These are phyloP conservation scores for Yamadazyma aaseri DNA, from an alignment of 1,139 yeast species.

Conservation along the genomic window DNA sequence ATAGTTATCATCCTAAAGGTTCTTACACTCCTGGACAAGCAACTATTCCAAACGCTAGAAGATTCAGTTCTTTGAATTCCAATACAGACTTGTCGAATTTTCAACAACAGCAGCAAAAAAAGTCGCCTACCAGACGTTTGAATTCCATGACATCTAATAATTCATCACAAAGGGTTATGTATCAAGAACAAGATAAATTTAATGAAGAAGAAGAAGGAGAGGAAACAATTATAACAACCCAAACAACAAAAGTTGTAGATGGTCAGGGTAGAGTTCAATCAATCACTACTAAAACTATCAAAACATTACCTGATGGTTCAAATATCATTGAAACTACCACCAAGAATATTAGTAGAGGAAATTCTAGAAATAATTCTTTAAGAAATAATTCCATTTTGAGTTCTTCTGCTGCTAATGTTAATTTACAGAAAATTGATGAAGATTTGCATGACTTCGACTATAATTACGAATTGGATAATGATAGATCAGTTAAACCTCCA, in stretches of 20 bases:
- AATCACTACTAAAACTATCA: slow-evolving; percentile 43
- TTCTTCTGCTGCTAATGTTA: slow-evolving; percentile 19
- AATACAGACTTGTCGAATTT: slow-evolving; percentile 6
- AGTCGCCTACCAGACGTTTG: slow-evolving; percentile 5
- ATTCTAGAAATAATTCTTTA: slow-evolving; percentile 35
- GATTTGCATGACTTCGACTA: slow-evolving; percentile 47
- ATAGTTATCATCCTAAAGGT: slow-evolving; percentile 41
- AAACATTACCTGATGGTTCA: slow-evolving; percentile 45
- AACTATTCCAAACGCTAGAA: slow-evolving; percentile 16
- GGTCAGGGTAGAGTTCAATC: slow-evolving; percentile 42
- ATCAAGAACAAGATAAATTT: slow-evolving; percentile 10
- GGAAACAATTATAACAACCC: slow-evolving; percentile 36
- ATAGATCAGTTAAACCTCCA: neutral
- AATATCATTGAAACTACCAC: slow-evolving; percentile 47
- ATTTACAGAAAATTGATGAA: slow-evolving; percentile 43
- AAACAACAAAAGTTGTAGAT: slow-evolving; percentile 46
- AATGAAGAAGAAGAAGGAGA: slow-evolving; percentile 21
- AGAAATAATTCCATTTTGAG: slow-evolving; percentile 24
- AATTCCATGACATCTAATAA: slow-evolving; percentile 11
- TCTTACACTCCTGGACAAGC: slow-evolving; percentile 38
- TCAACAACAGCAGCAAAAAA: slow-evolving; percentile 3
- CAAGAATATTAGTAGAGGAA: slow-evolving; percentile 39
- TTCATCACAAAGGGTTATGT: slow-evolving; percentile 7
- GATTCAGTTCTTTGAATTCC: slow-evolving; percentile 20
- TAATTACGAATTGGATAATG: slow-evolving; percentile 33